Base-by-base conservation (phyloP, 2,329 filamentous ascomycete genomes). In the Pseudogymnoascus pannorum region DNA sequence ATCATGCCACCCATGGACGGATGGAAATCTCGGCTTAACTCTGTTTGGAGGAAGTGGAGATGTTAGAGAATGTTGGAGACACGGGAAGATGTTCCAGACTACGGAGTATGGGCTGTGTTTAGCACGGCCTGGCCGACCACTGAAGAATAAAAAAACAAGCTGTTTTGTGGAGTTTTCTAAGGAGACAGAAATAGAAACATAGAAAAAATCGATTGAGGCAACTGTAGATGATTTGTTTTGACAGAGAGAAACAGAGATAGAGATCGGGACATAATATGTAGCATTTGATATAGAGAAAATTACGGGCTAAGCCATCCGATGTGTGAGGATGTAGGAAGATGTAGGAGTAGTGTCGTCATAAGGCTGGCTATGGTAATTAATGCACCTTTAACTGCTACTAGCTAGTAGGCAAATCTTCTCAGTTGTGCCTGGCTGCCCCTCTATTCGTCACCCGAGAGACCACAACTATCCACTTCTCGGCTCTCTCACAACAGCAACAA, bases 401-500 rank as follows among this genome's bases (percentile, higher is more conserved):
- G 12, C 24, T 51, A n/a, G 16, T 51, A 54, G 48, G 24, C 48
- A 54, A 54, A 29, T 54, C 16, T 24, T n/a, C 22, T 9, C 29
- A 6, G n/a, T 38, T 38, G 44, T 51, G 42, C 4, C 12, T 16
- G n/a, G 7, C 29, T 54, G 48, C 48, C 48, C 48, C 48, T 54
- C 48, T 54, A 31, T 26, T 48, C 42, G 48, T 54, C 48, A 31
- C 48, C 48, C n/a, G 48, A 54, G 48, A 31, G 48, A 54, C 48
- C 48, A 31, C 8, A 5, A 5, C 48, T 18, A 24, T 54, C 48
- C 26, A 31, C 48, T 54, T 54, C 48, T 54, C 48, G 26, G 48
- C 48, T 54, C 26, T 31, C 48, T 54, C 48, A 54, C 48, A 54
- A 54, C 48, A 54, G 48, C 26, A 54, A 54, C 48, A 54, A 54